Evolutionary conservation across 2,329 filamentous ascomycete species (phyloP).

Genomic region (Epichloe aotearoae): DNA sequence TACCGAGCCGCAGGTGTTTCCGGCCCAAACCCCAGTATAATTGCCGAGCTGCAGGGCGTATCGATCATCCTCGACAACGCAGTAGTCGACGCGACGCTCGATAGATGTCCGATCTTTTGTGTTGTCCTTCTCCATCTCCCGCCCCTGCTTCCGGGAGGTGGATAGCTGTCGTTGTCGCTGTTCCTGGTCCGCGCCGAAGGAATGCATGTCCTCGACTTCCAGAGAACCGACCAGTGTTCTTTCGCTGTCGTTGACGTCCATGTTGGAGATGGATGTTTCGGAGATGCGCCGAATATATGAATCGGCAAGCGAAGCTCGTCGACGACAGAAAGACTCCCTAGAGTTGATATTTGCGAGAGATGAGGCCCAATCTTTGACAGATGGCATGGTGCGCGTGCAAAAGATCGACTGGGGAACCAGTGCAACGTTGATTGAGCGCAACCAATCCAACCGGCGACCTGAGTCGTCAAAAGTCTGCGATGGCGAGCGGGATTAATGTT

Average conservation of each 20-base stretch:
- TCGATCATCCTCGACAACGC: constrained; percentile 6
- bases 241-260: constrained; percentile 5
- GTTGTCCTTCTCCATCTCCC: background rate
- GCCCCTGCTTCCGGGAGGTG: background rate
- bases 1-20: constrained; percentile 3
- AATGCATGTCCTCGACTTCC: background rate
- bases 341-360: background rate
- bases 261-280: background rate
- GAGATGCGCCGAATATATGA: background rate
- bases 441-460: too few relatives aligned
- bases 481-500: too few relatives aligned
- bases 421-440: background rate
- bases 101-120: constrained; percentile 1
- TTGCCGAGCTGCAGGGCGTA: constrained; percentile 7
- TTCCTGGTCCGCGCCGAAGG: background rate
- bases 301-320: background rate
- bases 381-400: constrained; percentile 1
- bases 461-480: too few relatives aligned
- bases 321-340: background rate
- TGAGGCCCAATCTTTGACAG: constrained; percentile 2
- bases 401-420: background rate
- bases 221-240: constrained; percentile 1
- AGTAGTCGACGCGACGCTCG: constrained; percentile 8
- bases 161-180: background rate
- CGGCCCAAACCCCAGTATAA: constrained; percentile 12